A percentile compares a stretch with the other conserved stretches of the same genome.
Conservation (phyloP, 2,329 filamentous ascomycete genomes). For the Calonectria crousiana region DNA sequence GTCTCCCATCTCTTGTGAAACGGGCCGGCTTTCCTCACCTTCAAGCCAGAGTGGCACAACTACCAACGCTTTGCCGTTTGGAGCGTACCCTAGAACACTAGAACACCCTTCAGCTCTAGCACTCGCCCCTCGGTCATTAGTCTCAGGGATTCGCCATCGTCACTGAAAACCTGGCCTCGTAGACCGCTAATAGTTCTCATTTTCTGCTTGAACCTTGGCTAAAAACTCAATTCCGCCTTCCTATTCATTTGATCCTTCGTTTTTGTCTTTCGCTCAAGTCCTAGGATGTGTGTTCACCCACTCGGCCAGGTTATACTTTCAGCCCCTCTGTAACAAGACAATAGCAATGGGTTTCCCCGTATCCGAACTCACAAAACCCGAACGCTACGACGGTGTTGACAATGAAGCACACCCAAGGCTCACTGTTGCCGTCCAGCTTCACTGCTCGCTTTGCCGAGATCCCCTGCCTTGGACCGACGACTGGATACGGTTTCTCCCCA, state of each 20-base stretch:
- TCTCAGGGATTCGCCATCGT: neutral
- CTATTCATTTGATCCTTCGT: neutral
- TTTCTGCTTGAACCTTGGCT: neutral
- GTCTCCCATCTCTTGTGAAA: slow-evolving; percentile 1
- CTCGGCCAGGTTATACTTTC: neutral
- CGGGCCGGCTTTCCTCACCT: neutral
- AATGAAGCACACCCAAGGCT: slow-evolving; percentile 2
- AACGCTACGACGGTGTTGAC: neutral
- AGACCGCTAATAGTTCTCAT: neutral
- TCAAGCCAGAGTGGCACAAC: neutral
- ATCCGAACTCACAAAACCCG: neutral
- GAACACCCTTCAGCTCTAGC: neutral
- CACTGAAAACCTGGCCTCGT: neutral
- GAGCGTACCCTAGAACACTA: slow-evolving; percentile 4
- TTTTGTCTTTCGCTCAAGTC: neutral
- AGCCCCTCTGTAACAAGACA: neutral
- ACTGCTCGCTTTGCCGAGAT: neutral
- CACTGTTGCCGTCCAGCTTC: slow-evolving; percentile 3
- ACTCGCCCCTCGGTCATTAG: slow-evolving; percentile 8
- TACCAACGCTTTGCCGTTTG: slow-evolving; percentile 6
- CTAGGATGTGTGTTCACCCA: neutral
- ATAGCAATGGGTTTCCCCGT: neutral
- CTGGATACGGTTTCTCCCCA: neutral
- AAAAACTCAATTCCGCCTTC: neutral
- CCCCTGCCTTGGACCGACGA: slow-evolving; percentile 1